These are phyloP conservation scores for Aspergillus intermedius DNA, from an alignment of 2,329 filamentous ascomycete species.

Conservation along the genomic window DNA sequence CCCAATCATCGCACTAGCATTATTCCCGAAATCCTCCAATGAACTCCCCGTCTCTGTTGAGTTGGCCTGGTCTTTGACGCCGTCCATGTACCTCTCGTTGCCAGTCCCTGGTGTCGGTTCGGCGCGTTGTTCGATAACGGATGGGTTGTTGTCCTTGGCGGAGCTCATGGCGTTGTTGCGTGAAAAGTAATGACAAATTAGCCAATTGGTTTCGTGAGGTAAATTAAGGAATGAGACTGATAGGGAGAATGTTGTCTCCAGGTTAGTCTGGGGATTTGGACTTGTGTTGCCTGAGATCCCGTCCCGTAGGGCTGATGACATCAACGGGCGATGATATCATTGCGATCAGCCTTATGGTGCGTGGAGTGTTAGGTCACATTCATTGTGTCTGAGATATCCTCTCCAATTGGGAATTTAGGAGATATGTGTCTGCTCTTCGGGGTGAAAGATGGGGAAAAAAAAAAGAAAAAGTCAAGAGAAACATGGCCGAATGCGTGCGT, in stretches of 20 bases:
- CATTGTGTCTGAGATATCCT: too few relatives aligned
- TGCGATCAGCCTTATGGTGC: background rate
- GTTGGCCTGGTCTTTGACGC: background rate
- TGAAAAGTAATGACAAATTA: background rate
- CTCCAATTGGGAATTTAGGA: too few relatives aligned
- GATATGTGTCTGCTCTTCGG: too few relatives aligned
- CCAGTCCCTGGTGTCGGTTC: background rate
- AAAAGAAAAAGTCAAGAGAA: too few relatives aligned
- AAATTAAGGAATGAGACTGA: background rate
- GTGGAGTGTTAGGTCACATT: background rate
- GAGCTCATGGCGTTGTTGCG: background rate
- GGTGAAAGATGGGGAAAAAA: too few relatives aligned
- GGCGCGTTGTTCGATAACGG: background rate
- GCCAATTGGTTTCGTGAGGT: background rate
- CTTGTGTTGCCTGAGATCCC: background rate
- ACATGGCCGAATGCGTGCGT: too few relatives aligned
- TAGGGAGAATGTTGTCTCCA: background rate
- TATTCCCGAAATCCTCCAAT: slow-evolving; percentile 1
- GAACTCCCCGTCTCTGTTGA: background rate
- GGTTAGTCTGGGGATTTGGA: background rate
- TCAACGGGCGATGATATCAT: slow-evolving; percentile 1
- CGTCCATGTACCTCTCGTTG: background rate
- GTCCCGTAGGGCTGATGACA: background rate
- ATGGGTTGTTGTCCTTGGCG: background rate
- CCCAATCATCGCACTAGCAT: slow-evolving; percentile 6